A percentile compares a stretch with the other conserved stretches of the same genome.
Evolutionary conservation across 2,329 filamentous ascomycete genomes (phyloP).

Genomic region (Paraphaeosphaeria sporulosa): DNA sequence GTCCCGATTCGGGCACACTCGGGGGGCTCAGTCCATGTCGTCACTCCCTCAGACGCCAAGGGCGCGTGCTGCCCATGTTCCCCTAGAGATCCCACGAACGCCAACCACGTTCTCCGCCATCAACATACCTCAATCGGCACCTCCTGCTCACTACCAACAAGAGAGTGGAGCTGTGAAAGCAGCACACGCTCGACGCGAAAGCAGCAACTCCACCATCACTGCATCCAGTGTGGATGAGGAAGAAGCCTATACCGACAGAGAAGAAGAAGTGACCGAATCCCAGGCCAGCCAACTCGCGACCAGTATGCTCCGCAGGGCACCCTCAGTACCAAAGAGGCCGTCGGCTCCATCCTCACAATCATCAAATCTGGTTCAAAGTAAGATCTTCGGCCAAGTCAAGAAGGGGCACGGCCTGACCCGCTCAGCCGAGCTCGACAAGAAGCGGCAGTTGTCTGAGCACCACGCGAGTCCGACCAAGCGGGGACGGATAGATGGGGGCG

Average conservation of each 20-base stretch:
- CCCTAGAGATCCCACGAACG: slow-evolving; percentile 62
- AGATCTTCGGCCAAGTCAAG: slow-evolving; percentile 68
- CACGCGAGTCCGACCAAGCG: slow-evolving; percentile 57
- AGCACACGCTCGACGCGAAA: slow-evolving; percentile 62
- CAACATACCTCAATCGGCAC: slow-evolving; percentile 51
- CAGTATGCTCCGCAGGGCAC: slow-evolving; percentile 72
- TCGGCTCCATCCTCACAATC: slow-evolving; percentile 45
- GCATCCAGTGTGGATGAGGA: slow-evolving; percentile 50
- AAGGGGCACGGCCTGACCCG: slow-evolving; percentile 56
- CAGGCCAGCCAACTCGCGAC: slow-evolving; percentile 81
- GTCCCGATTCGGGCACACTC: slow-evolving; percentile 68
- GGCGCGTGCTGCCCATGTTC: slow-evolving; percentile 65
- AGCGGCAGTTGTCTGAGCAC: slow-evolving; percentile 36
- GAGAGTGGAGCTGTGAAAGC: slow-evolving; percentile 22
- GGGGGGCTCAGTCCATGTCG: slow-evolving; percentile 83
- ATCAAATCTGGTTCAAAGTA: slow-evolving; percentile 62
- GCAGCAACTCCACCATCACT: slow-evolving; percentile 68
- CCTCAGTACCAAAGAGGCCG: slow-evolving; percentile 49
- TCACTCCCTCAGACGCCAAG: slow-evolving; percentile 81
- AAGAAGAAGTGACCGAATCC: slow-evolving; percentile 73
- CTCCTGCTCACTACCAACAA: slow-evolving; percentile 43
- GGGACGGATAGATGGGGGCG: slow-evolving; percentile 55
- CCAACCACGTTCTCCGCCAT: slow-evolving; percentile 44
- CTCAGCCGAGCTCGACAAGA: slow-evolving; percentile 42
- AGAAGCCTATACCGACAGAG: slow-evolving; percentile 66